Evolutionary conservation across 176 grass and related monocot species (phyloP), one percentile per base, ranked within the genome.

Genomic region (Dendrocalamus sinicus): DNA sequence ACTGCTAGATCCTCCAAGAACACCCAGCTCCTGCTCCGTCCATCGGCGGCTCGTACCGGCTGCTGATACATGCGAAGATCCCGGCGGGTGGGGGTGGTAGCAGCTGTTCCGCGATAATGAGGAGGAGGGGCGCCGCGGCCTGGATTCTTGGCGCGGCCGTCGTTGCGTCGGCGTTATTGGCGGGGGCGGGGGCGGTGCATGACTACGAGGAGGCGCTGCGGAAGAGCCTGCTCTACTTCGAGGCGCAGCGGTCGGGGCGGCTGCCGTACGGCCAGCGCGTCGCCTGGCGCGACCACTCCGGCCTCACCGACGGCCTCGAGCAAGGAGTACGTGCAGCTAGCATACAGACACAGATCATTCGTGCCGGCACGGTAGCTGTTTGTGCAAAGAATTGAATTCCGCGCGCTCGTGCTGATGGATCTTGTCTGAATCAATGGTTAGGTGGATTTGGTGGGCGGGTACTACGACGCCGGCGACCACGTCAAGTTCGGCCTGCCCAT

Each of bases 381-480:
- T 13, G 23, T 6, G 23, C 60, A 62, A 15, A 15, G 26, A 15
- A 15, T 64, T 64, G 26, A 15, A 15, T 32, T 32, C 26, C 26
- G 5, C 26, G 15, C 2, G 39, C 81, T 81, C 73, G 53, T 73
- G 22, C 23, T 82, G 76, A 47, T 19, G 83, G 84, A 82, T 86
- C 81, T 78, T 6, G 45, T 1, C 20, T n/a, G 37, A 8, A 4
- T 74, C 5, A 65, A 43, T 77, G 16, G 6, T 20, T 55, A 95
- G 91, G 94, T 96, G 86, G 94, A 96, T 73, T 64, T 96, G 84
- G 94, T 96, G 53, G 94, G 94, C 57, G 94, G 94, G 0, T 96
- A 96, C 89, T 96, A 96, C 76, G 94, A 96, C 63, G 94, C 94
- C n/a, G 94, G 94, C 73, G 94, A 96, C 94, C 91, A 96, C 86